Evolutionary conservation across 1,284 basidiomycete genomes (phyloP).

Genomic region (Blastosporella zonata): DNA sequence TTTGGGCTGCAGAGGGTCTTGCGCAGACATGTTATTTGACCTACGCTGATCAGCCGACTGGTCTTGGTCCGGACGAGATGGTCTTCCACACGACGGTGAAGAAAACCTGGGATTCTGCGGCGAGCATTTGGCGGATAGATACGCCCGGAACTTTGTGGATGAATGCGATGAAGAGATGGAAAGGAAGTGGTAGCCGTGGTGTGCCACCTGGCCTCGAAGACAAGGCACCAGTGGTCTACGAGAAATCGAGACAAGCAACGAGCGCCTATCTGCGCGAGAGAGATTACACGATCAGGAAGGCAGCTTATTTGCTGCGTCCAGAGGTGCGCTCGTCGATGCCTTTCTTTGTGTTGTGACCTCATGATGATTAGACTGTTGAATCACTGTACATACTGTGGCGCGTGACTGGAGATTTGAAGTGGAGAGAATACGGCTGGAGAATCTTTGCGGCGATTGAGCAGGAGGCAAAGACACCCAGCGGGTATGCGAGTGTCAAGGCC

Average conservation of each 20-base stretch:
- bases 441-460: slow-evolving; percentile 73
- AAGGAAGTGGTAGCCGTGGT: slow-evolving; percentile 36
- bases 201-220: slow-evolving; percentile 34
- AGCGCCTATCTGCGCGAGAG: slow-evolving; percentile 25
- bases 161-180: slow-evolving; percentile 52
- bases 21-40: slow-evolving; percentile 64
- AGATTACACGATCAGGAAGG: slow-evolving; percentile 48
- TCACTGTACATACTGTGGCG: slow-evolving; percentile 71
- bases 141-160: slow-evolving; percentile 42
- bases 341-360: background rate
- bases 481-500: slow-evolving; percentile 57
- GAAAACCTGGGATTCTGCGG: slow-evolving; percentile 12
- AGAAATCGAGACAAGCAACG: slow-evolving; percentile 17
- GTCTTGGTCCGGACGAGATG: slow-evolving; percentile 60
- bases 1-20: slow-evolving; percentile 68
- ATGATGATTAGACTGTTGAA: slow-evolving; percentile 54
- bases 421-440: slow-evolving; percentile 72
- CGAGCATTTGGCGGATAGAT: slow-evolving; percentile 36
- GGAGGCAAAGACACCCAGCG: slow-evolving; percentile 48
- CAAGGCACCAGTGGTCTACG: slow-evolving; percentile 16
- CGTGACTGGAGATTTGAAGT: slow-evolving; percentile 62
- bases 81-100: slow-evolving; percentile 12
- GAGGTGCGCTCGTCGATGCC: slow-evolving; percentile 44
- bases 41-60: slow-evolving; percentile 61
- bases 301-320: slow-evolving; percentile 55